These are phyloP conservation scores for Spencermartinsiella europaea DNA, from an alignment of 805 yeast species.

Conservation along the genomic window DNA sequence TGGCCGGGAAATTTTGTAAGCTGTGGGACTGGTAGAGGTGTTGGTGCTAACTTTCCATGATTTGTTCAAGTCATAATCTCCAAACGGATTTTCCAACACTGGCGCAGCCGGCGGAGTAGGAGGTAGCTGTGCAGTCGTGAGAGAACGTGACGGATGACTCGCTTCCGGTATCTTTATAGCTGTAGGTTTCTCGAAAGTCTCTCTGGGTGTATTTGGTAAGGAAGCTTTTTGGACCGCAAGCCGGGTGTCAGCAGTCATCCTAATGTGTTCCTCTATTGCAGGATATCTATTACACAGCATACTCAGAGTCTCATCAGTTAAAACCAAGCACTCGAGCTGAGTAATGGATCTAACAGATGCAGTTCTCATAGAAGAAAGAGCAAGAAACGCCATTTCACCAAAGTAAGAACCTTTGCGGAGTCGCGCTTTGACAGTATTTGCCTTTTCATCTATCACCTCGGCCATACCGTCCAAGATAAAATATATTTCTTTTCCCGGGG, in stretches of 20 bases:
- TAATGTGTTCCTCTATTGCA: constrained; percentile 52
- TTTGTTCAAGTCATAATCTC: neutral
- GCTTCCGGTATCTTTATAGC: neutral
- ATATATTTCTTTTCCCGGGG: constrained; percentile 57
- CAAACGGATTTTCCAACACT: neutral
- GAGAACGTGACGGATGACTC: neutral
- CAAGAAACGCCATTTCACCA: constrained; percentile 71
- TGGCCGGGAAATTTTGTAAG: constrained; percentile 8
- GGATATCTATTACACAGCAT: constrained; percentile 56
- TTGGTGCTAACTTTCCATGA: neutral
- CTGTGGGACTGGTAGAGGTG: too few species aligned
- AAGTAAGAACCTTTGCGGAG: constrained; percentile 60
- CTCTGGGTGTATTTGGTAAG: neutral
- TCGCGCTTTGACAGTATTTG: constrained; percentile 48
- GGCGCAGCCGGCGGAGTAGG: neutral
- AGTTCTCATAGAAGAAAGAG: constrained; percentile 40
- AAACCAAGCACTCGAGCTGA: constrained; percentile 54
- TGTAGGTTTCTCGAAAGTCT: neutral
- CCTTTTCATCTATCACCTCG: constrained; percentile 48
- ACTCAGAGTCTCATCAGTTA: constrained; percentile 51
- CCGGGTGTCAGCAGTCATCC: constrained; percentile 43
- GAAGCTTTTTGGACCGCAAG: neutral
- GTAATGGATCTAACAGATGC: constrained; percentile 63
- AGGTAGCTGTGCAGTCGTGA: neutral
- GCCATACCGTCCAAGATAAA: constrained; percentile 66